These are phyloP conservation scores for Lathyrus aphaca DNA, from an alignment of 306 rosid species.

Conservation along the genomic window DNA sequence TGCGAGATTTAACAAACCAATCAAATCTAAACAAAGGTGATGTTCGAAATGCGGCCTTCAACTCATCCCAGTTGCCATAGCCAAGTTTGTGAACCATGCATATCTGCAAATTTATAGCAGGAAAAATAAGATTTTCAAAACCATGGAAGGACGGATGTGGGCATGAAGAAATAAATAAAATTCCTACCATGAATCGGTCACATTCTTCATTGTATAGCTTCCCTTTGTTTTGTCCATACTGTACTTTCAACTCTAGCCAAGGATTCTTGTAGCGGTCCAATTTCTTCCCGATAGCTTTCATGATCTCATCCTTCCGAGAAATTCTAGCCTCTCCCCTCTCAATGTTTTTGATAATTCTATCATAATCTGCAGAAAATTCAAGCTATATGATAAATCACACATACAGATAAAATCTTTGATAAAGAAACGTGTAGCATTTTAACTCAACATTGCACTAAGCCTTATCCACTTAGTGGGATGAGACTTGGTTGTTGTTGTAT, in stretches of 20 bases:
- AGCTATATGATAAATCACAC: conserved; percentile 17
- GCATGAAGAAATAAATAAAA: conserved; percentile 5
- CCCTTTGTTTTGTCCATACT: conserved; percentile 97
- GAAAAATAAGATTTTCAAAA: conserved; percentile 4
- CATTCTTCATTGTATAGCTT: conserved; percentile 99
- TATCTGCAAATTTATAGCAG: conserved; percentile 55
- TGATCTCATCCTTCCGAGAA: conserved; percentile 96
- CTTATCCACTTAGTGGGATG: no score
- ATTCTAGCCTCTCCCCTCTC: conserved; percentile 99
- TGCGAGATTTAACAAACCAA: conserved; percentile 99
- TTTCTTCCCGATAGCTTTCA: conserved; percentile 98
- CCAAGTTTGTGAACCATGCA: conserved; percentile 99
- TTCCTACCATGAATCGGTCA: conserved; percentile 88
- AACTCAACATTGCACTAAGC: conserved; percentile 7
- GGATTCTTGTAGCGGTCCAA: conserved; percentile 99
- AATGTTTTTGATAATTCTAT: conserved; percentile 92
- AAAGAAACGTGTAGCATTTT: conserved; percentile 16
- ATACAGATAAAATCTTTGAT: conserved; percentile 5
- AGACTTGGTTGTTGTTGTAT: background rate
- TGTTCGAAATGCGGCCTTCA: conserved; percentile 96
- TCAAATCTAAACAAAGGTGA: conserved; percentile 97
- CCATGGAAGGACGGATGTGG: conserved; percentile 1
- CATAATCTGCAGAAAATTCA: conserved; percentile 68
- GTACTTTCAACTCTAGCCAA: conserved; percentile 96
- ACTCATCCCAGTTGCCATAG: conserved; percentile 98